Evolutionary conservation across 2,329 filamentous ascomycete genomes (phyloP).

Genomic region (Coniella vitis): DNA sequence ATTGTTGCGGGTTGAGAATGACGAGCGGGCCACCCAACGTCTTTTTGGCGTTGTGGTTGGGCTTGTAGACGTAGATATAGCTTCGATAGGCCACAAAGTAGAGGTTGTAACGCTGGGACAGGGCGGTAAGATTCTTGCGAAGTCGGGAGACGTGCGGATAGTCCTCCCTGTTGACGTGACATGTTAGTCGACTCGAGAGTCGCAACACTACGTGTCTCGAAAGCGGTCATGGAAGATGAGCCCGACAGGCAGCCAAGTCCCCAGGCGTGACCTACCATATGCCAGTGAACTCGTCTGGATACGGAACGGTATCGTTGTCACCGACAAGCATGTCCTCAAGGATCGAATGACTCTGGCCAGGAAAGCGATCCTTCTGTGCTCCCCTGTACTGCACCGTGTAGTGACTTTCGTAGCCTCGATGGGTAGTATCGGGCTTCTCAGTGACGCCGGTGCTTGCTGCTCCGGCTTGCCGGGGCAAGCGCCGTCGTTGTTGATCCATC

Average conservation of each 20-base stretch:
- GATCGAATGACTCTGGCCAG: not conserved
- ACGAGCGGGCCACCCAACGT: slow-evolving; percentile 44
- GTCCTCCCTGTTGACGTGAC: slow-evolving; percentile 7
- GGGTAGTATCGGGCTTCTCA: not conserved
- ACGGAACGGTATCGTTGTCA: not conserved
- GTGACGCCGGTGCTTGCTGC: not conserved
- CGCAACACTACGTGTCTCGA: too few relatives aligned
- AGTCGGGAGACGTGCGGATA: slow-evolving; percentile 24
- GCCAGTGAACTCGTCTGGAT: slow-evolving; percentile 8
- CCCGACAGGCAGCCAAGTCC: too few relatives aligned
- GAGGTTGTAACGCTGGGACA: slow-evolving; percentile 54
- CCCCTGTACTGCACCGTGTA: not conserved
- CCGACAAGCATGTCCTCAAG: not conserved
- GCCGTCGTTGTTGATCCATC: not conserved
- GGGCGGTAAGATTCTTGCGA: slow-evolving; percentile 49
- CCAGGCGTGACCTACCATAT: slow-evolving; percentile 2
- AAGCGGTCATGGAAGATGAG: too few relatives aligned
- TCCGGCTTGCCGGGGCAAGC: not conserved
- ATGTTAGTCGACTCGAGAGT: too few relatives aligned
- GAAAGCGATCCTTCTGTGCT: not conserved
- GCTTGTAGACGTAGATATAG: slow-evolving; percentile 49
- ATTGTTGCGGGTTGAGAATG: slow-evolving; percentile 30
- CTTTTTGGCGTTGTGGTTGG: slow-evolving; percentile 40
- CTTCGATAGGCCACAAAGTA: slow-evolving; percentile 55
- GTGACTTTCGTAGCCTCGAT: not conserved